Conservation (phyloP, 805 yeast genomes). For the Zygosaccharomyces siamensis region DNA sequence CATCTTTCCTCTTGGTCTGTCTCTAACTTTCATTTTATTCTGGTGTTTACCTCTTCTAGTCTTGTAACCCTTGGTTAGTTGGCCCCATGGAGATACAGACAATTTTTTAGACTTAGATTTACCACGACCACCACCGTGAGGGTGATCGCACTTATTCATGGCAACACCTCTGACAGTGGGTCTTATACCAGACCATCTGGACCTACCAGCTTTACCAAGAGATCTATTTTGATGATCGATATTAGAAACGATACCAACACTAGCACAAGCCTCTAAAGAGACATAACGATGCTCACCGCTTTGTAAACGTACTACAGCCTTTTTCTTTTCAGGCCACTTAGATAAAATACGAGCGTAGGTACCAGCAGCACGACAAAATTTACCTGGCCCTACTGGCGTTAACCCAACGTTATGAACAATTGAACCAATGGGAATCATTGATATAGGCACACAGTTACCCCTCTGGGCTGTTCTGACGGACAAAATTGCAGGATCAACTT, state of each 20-base stretch:
- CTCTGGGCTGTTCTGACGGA: slow-evolving; percentile 81
- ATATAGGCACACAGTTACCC: slow-evolving; percentile 91
- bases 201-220: slow-evolving; percentile 96
- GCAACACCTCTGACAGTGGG: slow-evolving; percentile 98
- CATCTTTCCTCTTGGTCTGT: slow-evolving; percentile 78
- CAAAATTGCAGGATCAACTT: slow-evolving; percentile 84
- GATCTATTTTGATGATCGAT: slow-evolving; percentile 84
- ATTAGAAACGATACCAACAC: slow-evolving; percentile 89
- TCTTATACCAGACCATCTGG: slow-evolving; percentile 86
- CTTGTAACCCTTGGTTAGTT: slow-evolving; percentile 84
- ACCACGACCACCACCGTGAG: slow-evolving; percentile 99
- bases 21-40: slow-evolving; percentile 81
- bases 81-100: slow-evolving; percentile 96
- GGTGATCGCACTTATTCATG: slow-evolving; percentile 96
- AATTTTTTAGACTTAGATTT: slow-evolving; percentile 93
- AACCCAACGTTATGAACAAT: slow-evolving; percentile 84
- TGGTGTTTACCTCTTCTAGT: slow-evolving; percentile 86
- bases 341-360: slow-evolving; percentile 84
- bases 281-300: slow-evolving; percentile 94
- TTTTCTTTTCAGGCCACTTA: slow-evolving; percentile 62
- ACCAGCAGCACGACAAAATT: slow-evolving; percentile 91
- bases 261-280: slow-evolving; percentile 81
- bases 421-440: slow-evolving; percentile 92
- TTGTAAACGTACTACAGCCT: slow-evolving; percentile 76
- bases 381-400: slow-evolving; percentile 70